Evolutionary conservation across 768 basidiomycete genomes (phyloP).

Genomic region (Rubroboletus satanas): DNA sequence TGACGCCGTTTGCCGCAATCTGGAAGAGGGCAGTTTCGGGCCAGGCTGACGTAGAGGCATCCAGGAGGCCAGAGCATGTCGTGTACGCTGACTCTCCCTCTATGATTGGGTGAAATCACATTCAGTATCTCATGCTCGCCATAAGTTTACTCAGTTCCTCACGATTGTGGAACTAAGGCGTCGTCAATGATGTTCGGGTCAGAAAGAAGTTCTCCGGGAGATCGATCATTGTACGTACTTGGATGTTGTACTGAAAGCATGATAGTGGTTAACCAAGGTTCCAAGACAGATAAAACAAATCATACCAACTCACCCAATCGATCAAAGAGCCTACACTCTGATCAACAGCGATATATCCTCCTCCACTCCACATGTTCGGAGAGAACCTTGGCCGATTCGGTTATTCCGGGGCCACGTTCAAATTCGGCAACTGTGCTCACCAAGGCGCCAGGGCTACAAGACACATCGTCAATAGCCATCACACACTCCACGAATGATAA

Average conservation of each 20-base stretch:
- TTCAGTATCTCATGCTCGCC: background rate
- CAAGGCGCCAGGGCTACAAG: slow-evolving; percentile 18
- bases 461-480: background rate
- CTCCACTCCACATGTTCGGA: slow-evolving; percentile 16
- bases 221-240: slow-evolving; percentile 23
- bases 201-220: background rate
- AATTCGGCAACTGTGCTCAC: slow-evolving; percentile 1
- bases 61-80: slow-evolving; percentile 37
- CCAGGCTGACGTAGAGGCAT: slow-evolving; percentile 37
- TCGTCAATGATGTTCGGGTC: background rate
- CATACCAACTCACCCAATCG: slow-evolving; percentile 37
- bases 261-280: background rate
- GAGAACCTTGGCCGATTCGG: slow-evolving; percentile 14
- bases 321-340: slow-evolving; percentile 39
- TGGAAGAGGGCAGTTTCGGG: slow-evolving; percentile 47
- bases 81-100: slow-evolving; percentile 39
- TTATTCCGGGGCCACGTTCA: background rate
- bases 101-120: slow-evolving; percentile 3
- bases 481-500: background rate
- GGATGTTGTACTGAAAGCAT: slow-evolving; percentile 32
- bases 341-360: slow-evolving; percentile 37
- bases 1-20: slow-evolving; percentile 51
- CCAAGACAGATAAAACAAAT: background rate
- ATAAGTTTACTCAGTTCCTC: background rate
- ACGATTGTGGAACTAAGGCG: slow-evolving; percentile 28